Evolutionary conservation across 2,329 filamentous ascomycete genomes (phyloP), one percentile per base, ranked within the genome.

Genomic region (Aspergillus terreus): DNA sequence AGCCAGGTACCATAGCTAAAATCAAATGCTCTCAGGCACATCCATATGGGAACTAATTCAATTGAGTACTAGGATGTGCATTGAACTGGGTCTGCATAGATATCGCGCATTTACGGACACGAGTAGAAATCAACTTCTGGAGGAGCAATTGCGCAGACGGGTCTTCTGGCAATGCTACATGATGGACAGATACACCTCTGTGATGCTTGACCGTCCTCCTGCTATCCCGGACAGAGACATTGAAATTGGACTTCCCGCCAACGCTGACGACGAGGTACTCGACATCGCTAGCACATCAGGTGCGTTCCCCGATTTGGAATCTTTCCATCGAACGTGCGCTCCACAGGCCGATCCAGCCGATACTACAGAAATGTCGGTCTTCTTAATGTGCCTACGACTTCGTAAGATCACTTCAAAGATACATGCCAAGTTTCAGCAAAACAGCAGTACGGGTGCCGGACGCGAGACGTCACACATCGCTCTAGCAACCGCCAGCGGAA

Each of bases 161-260:
- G 67, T 76, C 0, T 78, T 77, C 54, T 76, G 75, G 75, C 65
- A 73, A 36, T 74, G 70, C 54, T 77, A 76, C 47, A 64, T 75
- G n/a, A 69, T 76, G 12, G 73, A 76, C 50, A 61, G 73, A 15
- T 76, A 77, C 41, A 76, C 70, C 52, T 76, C 74, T 1, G 68
- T 66, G 0, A 72, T 71, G 1, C 59, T 77, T 0, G 69, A 67
- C 32, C 69, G 74, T 2, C 74, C 73, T 0, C 74, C 74, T 50
- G 70, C 74, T 0, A 72, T 77, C 5, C 58, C 65, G 1, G 75
- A 77, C 47, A 51, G 59, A 6, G 70, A 73, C 17, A 74, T 77
- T 23, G 57, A 62, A 2, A 62, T 73, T 6, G 56, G 55, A 3
- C 63, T 76, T 17, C 73, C 73, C 0, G 62, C 65, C 4, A 62